Evolutionary conservation across 768 basidiomycete species (phyloP).

Genomic region (Suillus weaverae): DNA sequence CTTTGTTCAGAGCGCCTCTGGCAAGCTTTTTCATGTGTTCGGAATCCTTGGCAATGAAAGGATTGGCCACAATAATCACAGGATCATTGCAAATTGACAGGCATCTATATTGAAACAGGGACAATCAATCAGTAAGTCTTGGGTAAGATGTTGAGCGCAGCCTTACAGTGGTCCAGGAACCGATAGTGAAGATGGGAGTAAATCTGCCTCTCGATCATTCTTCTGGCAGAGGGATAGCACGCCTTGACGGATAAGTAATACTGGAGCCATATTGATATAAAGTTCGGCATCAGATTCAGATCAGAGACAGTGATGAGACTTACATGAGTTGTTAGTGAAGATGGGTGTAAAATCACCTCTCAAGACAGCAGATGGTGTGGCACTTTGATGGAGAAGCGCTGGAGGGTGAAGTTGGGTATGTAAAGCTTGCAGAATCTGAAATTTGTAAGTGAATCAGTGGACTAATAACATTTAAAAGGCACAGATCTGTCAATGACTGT

Average conservation of each 20-base stretch:
- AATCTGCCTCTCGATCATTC: too few relatives aligned
- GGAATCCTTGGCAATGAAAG: neutral
- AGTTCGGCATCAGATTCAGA: too few relatives aligned
- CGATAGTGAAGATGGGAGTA: too few relatives aligned
- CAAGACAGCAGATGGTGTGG: neutral
- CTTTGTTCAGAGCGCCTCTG: neutral
- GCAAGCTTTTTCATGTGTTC: neutral
- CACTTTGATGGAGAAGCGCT: neutral
- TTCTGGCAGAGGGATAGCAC: too few relatives aligned
- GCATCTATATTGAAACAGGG: neutral
- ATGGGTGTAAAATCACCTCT: neutral
- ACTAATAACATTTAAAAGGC: neutral
- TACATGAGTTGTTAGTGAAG: neutral
- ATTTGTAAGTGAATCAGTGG: neutral
- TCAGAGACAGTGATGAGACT: too few relatives aligned
- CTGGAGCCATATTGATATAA: too few relatives aligned
- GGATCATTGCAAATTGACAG: neutral
- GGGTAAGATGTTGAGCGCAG: too few relatives aligned
- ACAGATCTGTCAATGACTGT: neutral
- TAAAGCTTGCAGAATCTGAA: neutral
- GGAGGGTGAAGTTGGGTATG: neutral
- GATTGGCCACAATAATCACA: neutral
- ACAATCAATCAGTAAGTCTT: too few relatives aligned
- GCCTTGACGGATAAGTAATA: too few relatives aligned
- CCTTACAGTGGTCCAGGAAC: too few relatives aligned